Base-by-base conservation (phyloP, 768 basidiomycete genomes). In the Boletus sp. region DNA sequence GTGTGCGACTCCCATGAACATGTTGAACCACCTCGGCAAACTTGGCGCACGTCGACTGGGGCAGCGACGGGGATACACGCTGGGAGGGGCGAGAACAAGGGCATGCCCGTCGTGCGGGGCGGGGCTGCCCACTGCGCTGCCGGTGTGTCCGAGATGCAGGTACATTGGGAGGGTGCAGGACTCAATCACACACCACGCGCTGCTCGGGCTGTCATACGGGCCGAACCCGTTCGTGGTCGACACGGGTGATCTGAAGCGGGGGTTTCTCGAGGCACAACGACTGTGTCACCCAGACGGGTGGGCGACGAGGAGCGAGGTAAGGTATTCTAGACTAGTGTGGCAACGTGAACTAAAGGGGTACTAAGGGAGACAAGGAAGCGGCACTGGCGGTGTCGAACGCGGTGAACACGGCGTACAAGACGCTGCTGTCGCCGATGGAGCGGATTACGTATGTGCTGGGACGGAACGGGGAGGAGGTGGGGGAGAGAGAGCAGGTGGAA, bases 221-320 rank as follows among this genome's bases (percentile, higher is more conserved):
- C 79, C 82, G 0, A 89, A 89, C 65, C 85, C 85, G 8, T 96
- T 92, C 71, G 69, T 77, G 15, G 71, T 98, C 40, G 84, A 93
- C 65, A 62, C 78, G 15, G 62, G 71, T 1, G 72, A 78, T 19
- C 72, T 97, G 54, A 86, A 83, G 68, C 73, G 75, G 34, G 78
- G 79, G 29, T 95, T 92, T 67, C 74, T 88, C 33, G 73, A 79
- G 43, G 82, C 88, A 4, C 94, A 96, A 65, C 77, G 83, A 21
- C 73, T 82, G 21, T 84, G 90, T 48, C 94, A 98, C 74, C 94
- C 94, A 0, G 94, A 98, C 68, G 78, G 84, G 13, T 96, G 90
- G 87, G 79, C 84, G 33, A 79, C 83, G 30, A 79, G 81, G 64
- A 83, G 83, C 52, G 70, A 79, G 55, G 89, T 88, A 58, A 50